Evolutionary conservation across 176 grass and related monocot genomes (phyloP), one percentile per base, ranked within the genome.

Genomic region (Carex parvula): DNA sequence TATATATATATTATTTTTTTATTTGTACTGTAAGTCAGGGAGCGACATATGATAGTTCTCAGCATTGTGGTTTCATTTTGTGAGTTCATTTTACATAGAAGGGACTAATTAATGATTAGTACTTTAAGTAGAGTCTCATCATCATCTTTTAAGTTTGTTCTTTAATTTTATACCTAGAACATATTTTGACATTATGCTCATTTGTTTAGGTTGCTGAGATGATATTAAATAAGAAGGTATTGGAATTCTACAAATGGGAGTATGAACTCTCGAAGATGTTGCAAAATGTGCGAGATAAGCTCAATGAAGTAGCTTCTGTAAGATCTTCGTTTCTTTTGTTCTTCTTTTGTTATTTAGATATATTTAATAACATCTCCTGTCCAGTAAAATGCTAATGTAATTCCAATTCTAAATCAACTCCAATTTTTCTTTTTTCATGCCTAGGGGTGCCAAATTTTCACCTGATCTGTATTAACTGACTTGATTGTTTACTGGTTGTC

Each of bases 201-300:
- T 68, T 52, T 48, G 44, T 32, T 67, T 67, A 98, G 96, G 93
- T 95, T 41, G 84, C 93, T 7, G 96, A 92, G 83, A 98, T 91
- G 80, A 93, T 98, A 88, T 88, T 95, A 64, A 29, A 95, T 92
- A 95, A 90, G 58, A 98, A 93, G 21, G 93, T 95, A 70, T 86
- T 98, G 80, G 88, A 98, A 57, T 98, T 98, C 61, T 98, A 98
- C 88, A 95, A 93, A 70, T 98, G 93, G 96, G 91, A 93, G 61
- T 89, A 88, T 13, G 91, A 86, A 59, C 87, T 95, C 26, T 90
- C 96, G 20, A 74, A 95, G 83, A 74, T 98, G 79, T 77, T 95
- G 80, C 96, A 98, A 80, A 90, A 92, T 60, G 96, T 95, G 33
- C 84, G 93, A 59, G 55, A 81, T 81, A 98, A 93, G 74, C 88